phyloP scores from a whole-genome alignment of 2,329 filamentous ascomycete genomes.

The Pseudodiploospora longispora region DNA sequence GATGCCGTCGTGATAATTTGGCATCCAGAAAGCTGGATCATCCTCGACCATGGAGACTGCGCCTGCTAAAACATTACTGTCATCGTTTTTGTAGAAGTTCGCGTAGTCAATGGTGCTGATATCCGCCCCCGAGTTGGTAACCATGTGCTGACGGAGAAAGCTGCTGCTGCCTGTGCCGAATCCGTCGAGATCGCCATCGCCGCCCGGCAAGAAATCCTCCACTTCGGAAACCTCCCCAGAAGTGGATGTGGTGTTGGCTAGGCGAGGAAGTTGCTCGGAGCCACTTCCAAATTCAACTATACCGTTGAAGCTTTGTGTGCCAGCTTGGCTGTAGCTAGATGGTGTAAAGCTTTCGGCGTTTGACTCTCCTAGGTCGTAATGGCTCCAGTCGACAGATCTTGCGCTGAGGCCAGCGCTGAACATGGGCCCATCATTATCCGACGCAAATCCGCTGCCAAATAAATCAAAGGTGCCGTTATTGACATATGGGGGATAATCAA shows the following conservation, averaged over 20 bases:
- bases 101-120: constrained; percentile 46
- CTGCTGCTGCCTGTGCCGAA: constrained; percentile 38
- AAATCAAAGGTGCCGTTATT: constrained; percentile 42
- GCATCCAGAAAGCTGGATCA: constrained; percentile 42
- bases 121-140: constrained; percentile 34
- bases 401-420: constrained; percentile 55
- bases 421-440: constrained; percentile 47
- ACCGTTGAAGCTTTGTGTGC: constrained; percentile 41
- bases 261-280: constrained; percentile 45
- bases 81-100: constrained; percentile 44
- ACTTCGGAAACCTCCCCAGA: constrained; percentile 62
- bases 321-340: constrained; percentile 47
- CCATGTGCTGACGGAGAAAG: constrained; percentile 37
- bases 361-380: constrained; percentile 39
- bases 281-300: constrained; percentile 43
- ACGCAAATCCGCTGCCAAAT: constrained; percentile 36
- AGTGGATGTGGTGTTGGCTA: constrained; percentile 51
- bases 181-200: constrained; percentile 40
- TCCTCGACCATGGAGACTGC: constrained; percentile 44
- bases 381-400: constrained; percentile 39
- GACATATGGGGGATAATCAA: constrained; percentile 43
- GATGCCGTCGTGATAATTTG: constrained; percentile 34
- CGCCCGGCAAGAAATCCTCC: constrained; percentile 47
- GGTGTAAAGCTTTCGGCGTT: constrained; percentile 41
- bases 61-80: constrained; percentile 29